A percentile compares a stretch with the other conserved stretches of the same genome.
These are phyloP conservation scores for Talaromyces sp. DNA, from an alignment of 2,329 filamentous ascomycete genomes.

Conservation along the genomic window DNA sequence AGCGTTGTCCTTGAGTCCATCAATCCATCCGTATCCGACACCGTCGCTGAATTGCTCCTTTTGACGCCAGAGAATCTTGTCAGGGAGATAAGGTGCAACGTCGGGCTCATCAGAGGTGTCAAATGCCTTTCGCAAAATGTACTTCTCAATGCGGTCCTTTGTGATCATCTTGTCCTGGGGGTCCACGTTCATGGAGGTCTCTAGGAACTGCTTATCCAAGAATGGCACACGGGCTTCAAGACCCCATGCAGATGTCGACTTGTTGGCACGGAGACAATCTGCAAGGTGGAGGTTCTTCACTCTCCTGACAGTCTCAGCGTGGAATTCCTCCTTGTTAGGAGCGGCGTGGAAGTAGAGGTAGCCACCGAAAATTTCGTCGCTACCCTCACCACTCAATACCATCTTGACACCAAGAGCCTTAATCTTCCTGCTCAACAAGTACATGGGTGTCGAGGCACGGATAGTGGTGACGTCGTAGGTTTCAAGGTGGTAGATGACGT, in stretches of 20 bases:
- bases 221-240: slow-evolving; percentile 97
- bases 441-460: slow-evolving; percentile 97
- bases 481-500: slow-evolving; percentile 98
- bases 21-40: slow-evolving; percentile 98
- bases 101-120: slow-evolving; percentile 85
- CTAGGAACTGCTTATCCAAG: slow-evolving; percentile 95
- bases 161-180: slow-evolving; percentile 95
- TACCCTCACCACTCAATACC: slow-evolving; percentile 95
- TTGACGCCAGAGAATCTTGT: slow-evolving; percentile 94
- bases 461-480: slow-evolving; percentile 98
- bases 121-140: slow-evolving; percentile 96
- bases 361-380: slow-evolving; percentile 96
- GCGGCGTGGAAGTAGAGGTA: slow-evolving; percentile 98
- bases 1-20: slow-evolving; percentile 91
- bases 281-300: slow-evolving; percentile 95
- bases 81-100: slow-evolving; percentile 81
- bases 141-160: slow-evolving; percentile 87
- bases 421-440: slow-evolving; percentile 95
- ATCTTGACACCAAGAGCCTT: slow-evolving; percentile 99
- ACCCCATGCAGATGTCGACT: slow-evolving; percentile 97
- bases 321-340: slow-evolving; percentile 86
- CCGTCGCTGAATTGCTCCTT: slow-evolving; percentile 99
- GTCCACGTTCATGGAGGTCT: slow-evolving; percentile 89
- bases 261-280: slow-evolving; percentile 98
- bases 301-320: slow-evolving; percentile 87